Percentiles rank a stretch among this genome's conserved stretches.
Evolutionary conservation across 306 rosid genomes (phyloP).

Genomic region (Pyrus betulifolia): DNA sequence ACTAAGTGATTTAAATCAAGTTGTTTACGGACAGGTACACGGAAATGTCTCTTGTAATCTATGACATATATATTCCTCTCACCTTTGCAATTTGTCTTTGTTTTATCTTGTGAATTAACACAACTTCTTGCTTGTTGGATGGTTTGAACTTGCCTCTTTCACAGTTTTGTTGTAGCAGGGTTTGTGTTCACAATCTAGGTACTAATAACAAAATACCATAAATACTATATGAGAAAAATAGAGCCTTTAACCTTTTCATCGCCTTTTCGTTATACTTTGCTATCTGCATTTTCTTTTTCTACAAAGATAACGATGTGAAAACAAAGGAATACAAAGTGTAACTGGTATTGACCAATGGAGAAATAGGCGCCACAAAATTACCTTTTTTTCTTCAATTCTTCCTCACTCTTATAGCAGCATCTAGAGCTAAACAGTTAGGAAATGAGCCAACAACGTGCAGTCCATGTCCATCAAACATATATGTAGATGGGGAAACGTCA

Average conservation of each 20-base stretch:
- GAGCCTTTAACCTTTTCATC: neutral
- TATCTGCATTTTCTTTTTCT: neutral
- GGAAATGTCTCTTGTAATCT: slow-evolving; percentile 6
- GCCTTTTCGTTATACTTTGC: neutral
- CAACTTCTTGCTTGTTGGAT: neutral
- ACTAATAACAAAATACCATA: neutral
- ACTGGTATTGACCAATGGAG: neutral
- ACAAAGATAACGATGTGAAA: neutral
- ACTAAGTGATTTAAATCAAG: slow-evolving; percentile 79
- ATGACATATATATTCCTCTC: neutral
- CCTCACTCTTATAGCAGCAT: neutral
- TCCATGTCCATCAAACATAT: neutral
- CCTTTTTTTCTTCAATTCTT: neutral
- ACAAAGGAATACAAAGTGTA: neutral
- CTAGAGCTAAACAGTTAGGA: neutral
- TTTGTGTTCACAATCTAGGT: neutral
- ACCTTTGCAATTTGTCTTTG: slow-evolving; percentile 12
- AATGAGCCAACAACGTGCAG: neutral
- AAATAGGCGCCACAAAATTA: neutral
- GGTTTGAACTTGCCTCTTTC: neutral
- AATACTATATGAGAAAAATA: neutral
- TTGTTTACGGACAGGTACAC: slow-evolving; percentile 92
- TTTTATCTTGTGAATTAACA: neutral
- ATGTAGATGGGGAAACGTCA: neutral
- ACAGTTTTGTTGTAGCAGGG: neutral